Conservation (phyloP, 2,329 filamentous ascomycete genomes). For the Aureobasidium namibiae region DNA sequence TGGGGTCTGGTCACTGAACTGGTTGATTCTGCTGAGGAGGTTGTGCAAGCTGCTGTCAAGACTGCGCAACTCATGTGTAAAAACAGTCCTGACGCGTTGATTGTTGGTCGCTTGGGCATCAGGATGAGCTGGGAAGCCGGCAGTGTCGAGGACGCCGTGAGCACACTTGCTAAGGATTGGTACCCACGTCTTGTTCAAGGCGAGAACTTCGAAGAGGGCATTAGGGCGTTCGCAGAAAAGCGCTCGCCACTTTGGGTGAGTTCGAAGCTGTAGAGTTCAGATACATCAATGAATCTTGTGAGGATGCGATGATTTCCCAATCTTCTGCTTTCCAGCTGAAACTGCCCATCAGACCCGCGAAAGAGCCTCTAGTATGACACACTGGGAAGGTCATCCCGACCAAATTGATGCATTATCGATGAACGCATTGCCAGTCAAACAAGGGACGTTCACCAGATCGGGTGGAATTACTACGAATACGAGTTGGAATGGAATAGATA, state of each 20-base stretch:
- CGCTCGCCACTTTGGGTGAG: slow-evolving; percentile 42
- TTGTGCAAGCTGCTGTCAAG: slow-evolving; percentile 14
- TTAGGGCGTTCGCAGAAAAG: slow-evolving; percentile 46
- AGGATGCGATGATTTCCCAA: too few relatives aligned
- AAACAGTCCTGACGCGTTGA: slow-evolving; percentile 18
- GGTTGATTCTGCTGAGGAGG: slow-evolving; percentile 25
- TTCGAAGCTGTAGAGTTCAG: slow-evolving; percentile 34
- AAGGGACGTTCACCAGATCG: too few relatives aligned
- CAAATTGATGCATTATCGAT: too few relatives aligned
- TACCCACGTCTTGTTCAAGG: slow-evolving; percentile 34
- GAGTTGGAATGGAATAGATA: too few relatives aligned
- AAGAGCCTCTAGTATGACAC: too few relatives aligned
- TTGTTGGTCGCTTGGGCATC: slow-evolving; percentile 18
- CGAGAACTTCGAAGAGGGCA: slow-evolving; percentile 43
- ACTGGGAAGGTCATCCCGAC: too few relatives aligned
- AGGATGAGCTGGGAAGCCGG: slow-evolving; percentile 18
- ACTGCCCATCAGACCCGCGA: too few relatives aligned
- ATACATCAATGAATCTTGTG: too few relatives aligned
- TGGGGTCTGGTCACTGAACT: slow-evolving; percentile 36
- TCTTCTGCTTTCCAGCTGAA: too few relatives aligned
- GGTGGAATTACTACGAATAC: too few relatives aligned
- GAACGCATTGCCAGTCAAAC: too few relatives aligned
- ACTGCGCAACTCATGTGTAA: slow-evolving; percentile 17
- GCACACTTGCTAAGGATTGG: slow-evolving; percentile 33
- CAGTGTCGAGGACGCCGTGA: slow-evolving; percentile 21